A percentile compares a stretch with the other conserved stretches of the same genome.
Evolutionary conservation across 1,284 basidiomycete genomes (phyloP).

Genomic region (Heterobasidion annosum): DNA sequence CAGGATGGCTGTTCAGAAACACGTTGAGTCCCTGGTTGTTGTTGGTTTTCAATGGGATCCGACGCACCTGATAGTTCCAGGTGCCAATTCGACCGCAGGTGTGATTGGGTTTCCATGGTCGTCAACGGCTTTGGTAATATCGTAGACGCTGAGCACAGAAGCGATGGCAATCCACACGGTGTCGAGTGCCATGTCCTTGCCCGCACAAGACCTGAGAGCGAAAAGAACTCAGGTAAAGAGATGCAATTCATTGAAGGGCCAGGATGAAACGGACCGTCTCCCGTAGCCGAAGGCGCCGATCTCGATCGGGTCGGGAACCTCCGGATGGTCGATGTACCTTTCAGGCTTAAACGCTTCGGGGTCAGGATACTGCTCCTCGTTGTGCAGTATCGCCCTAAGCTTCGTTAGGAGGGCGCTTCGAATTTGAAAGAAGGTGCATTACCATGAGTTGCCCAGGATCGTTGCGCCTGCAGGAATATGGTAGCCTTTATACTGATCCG

Average conservation of each 20-base stretch:
- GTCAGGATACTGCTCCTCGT: constrained; percentile 6
- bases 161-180: constrained; percentile 40
- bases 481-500: constrained; percentile 9
- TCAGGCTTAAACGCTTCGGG: constrained; percentile 6
- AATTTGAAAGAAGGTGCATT: background rate
- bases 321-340: constrained; percentile 13
- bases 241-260: background rate
- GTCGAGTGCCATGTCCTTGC: constrained; percentile 32
- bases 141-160: constrained; percentile 32
- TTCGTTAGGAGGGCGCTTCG: no score
- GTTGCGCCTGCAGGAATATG: constrained; percentile 10
- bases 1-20: background rate
- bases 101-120: constrained; percentile 30
- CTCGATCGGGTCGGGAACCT: constrained; percentile 14
- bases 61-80: constrained; percentile 33
- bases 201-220: constrained; percentile 33
- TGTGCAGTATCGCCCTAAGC: constrained; percentile 11
- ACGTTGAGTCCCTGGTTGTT: background rate
- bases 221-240: background rate
- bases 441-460: constrained; percentile 12
- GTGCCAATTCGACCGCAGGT: constrained; percentile 30
- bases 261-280: constrained; percentile 7
- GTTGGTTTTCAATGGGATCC: background rate
- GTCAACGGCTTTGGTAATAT: constrained; percentile 30
- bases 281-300: constrained; percentile 12